These are phyloP conservation scores for Alternaria gansuensis DNA, from an alignment of 2,329 filamentous ascomycete species.

Conservation along the genomic window DNA sequence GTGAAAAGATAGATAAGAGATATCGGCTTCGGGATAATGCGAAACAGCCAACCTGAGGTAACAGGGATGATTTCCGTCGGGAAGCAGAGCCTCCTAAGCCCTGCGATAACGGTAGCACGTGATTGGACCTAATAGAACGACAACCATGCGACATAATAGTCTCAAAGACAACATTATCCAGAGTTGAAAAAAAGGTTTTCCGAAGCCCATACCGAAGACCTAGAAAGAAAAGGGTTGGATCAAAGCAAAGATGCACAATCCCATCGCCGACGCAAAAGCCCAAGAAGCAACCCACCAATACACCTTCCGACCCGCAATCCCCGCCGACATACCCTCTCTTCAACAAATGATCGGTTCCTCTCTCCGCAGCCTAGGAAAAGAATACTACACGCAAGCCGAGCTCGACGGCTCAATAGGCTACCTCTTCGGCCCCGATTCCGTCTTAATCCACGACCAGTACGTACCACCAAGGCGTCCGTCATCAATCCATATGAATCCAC, in stretches of 20 bases:
- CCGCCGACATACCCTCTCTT: constrained; percentile 44
- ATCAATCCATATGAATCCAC: neutral
- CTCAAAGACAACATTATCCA: neutral
- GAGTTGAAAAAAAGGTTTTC: neutral
- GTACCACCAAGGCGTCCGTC: constrained; percentile 15
- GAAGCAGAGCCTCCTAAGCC: constrained; percentile 4
- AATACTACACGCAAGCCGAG: constrained; percentile 45
- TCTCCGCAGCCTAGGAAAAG: constrained; percentile 39
- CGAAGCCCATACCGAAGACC: neutral
- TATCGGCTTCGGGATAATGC: neutral
- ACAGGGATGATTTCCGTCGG: constrained; percentile 14
- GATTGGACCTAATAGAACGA: neutral
- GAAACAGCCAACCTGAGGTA: neutral
- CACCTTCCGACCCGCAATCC: constrained; percentile 41
- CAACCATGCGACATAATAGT: neutral
- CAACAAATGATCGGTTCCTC: constrained; percentile 43
- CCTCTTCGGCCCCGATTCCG: constrained; percentile 49
- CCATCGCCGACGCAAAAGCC: constrained; percentile 43
- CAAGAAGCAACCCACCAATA: constrained; percentile 48
- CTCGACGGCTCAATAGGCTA: constrained; percentile 51
- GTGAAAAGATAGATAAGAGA: neutral
- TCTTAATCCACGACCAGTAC: constrained; percentile 44
- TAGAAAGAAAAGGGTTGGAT: no score
- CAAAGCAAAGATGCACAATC: constrained; percentile 28
- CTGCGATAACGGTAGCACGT: constrained; percentile 1